Conservation (phyloP, 2,329 filamentous ascomycete genomes). For the Fusarium sp. region DNA sequence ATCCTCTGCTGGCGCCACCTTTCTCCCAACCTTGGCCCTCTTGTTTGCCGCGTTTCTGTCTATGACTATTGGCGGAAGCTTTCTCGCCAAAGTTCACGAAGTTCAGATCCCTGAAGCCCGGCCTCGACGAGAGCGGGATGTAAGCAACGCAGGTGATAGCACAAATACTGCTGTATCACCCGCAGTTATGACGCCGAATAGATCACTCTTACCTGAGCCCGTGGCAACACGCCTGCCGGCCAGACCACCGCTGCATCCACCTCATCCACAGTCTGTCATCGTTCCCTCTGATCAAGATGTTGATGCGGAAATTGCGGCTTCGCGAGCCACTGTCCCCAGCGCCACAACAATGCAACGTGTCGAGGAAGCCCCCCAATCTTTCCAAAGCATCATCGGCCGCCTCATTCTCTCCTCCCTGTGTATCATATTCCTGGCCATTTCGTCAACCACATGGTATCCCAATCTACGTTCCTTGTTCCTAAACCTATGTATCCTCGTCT, state of each 20-base stretch:
- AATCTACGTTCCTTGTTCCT: slow-evolving; percentile 67
- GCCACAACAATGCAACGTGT: slow-evolving; percentile 43
- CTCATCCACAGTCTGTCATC: slow-evolving; percentile 62
- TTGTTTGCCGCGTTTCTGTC: slow-evolving; percentile 66
- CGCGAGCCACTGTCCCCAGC: slow-evolving; percentile 50
- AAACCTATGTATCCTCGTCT: slow-evolving; percentile 75
- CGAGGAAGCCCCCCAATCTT: slow-evolving; percentile 54
- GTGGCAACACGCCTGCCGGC: slow-evolving; percentile 53
- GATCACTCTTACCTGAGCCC: slow-evolving; percentile 55
- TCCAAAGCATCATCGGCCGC: slow-evolving; percentile 69
- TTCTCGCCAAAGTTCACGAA: slow-evolving; percentile 70
- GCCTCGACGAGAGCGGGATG: slow-evolving; percentile 57
- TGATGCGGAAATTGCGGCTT: slow-evolving; percentile 68
- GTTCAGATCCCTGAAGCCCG: slow-evolving; percentile 69
- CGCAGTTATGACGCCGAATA: slow-evolving; percentile 44
- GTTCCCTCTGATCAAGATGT: slow-evolving; percentile 74
- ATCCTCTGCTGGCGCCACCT: slow-evolving; percentile 66
- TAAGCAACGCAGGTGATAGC: slow-evolving; percentile 29
- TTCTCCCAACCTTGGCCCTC: slow-evolving; percentile 68
- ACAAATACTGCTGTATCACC: slow-evolving; percentile 37
- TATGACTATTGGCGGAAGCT: slow-evolving; percentile 68
- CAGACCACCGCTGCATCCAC: slow-evolving; percentile 26
- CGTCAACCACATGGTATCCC: slow-evolving; percentile 71
- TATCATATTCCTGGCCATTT: slow-evolving; percentile 69
- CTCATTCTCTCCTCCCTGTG: slow-evolving; percentile 68